Evolutionary conservation across 805 yeast species (phyloP), one percentile per base, ranked within the genome.

Genomic region (Vanderwaltozyma polyspora): DNA sequence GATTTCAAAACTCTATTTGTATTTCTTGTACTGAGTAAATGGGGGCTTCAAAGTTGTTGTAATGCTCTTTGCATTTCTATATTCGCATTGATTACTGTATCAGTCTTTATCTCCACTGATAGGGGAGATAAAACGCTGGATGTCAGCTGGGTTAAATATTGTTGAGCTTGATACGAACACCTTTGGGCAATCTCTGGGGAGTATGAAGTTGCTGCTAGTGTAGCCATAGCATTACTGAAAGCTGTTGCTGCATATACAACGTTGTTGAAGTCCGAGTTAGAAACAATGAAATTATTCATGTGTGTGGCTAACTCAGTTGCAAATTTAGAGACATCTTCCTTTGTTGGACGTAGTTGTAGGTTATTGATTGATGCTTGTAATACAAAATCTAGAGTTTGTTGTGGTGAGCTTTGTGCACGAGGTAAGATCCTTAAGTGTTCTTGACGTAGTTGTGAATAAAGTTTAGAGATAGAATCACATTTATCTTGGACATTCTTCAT

Each of bases 401-500:
- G 34, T 17, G 38, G 38, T 19, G 38, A 25, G 12, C 27, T 19
- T 24, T 35, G 34, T 6, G 31, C 32, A 51, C 79, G 79, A 33
- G 80, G 68, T 51, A 87, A 67, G 36, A 86, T 60, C 42, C 77
- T 80, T 49, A 87, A 67, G 53, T 87, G 95, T 59, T 87, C 96
- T 59, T 83, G 93, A 52, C 96, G 79, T 46, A 87, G 66, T 59
- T 86, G 95, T 2, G 94, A 78, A 57, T 87, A 87, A 43, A 87
- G 66, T 50, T 84, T 84, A 5, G 95, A 95, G 42, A 87, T 67
- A 0, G 91, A 70, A 51, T 86, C 95, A 59, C 87, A 87, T 62
- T 87, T 87, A 35, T 82, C 87, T 48, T 79, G 85, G 30, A 84
- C 55, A 35, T 70, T 66, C 35, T 58, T 67, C 31, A 82, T 61